A percentile compares a stretch with the other conserved stretches of the same genome.
Conservation (phyloP, 2,329 filamentous ascomycete genomes). For the Fusarium sp. region DNA sequence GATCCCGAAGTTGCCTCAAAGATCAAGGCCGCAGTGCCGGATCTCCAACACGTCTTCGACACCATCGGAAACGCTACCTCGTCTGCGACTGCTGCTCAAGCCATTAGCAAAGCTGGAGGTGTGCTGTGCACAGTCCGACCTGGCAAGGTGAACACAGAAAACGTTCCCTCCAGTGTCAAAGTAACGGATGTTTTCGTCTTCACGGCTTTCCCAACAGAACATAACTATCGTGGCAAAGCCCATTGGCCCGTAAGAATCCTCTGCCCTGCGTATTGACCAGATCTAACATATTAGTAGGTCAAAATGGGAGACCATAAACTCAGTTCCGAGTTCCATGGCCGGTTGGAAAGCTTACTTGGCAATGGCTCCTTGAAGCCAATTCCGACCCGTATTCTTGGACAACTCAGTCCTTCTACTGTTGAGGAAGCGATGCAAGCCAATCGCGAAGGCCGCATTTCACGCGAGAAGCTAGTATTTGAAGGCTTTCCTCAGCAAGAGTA, state of each 20-base stretch:
- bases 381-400: neutral
- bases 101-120: conserved; percentile 39
- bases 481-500: neutral
- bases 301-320: conserved; percentile 27
- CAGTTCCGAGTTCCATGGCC: conserved; percentile 8
- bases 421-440: conserved; percentile 27
- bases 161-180: conserved; percentile 46
- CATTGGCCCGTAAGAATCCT: conserved; percentile 53
- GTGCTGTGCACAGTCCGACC: conserved; percentile 56
- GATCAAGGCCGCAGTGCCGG: conserved; percentile 47
- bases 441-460: conserved; percentile 17
- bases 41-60: conserved; percentile 54
- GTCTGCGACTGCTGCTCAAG: conserved; percentile 47
- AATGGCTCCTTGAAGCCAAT: neutral
- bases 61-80: conserved; percentile 54
- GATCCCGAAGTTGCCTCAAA: conserved; percentile 49
- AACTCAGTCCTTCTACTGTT: neutral
- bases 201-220: conserved; percentile 56
- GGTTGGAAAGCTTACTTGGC: neutral
- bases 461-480: conserved; percentile 29
- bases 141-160: conserved; percentile 53
- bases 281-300: neutral
- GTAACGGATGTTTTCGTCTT: conserved; percentile 59
- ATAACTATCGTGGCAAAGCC: conserved; percentile 47
- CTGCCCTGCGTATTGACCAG: no score